Base-by-base conservation (phyloP, 2,329 filamentous ascomycete species). In the Fusarium gaditjirri region DNA sequence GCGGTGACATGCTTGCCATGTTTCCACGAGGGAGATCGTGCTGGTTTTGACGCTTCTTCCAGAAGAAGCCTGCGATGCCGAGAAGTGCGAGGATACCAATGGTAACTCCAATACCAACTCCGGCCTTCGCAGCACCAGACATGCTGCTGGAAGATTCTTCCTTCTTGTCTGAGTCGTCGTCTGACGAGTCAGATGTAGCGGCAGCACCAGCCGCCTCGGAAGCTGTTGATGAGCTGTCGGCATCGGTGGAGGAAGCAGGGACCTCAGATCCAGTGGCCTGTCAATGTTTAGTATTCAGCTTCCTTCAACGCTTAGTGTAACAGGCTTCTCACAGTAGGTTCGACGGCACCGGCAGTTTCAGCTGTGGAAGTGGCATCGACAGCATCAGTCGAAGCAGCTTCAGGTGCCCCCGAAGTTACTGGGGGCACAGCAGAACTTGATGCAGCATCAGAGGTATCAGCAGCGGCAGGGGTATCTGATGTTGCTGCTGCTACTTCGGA, bases 1-100 rank as follows among this genome's bases (percentile, higher is more conserved):
- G 87, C 25, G 85, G 82, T 1, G 86, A 88, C 64, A 89, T 88
- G 43, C 86, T 80, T 46, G 86, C 80, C 68, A 84, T 79, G 42
- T 76, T 78, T 61, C 75, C 67, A 17, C 75, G 70, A 25, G 70
- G 75, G 57, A 77, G 79, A 47, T 77, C 76, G 21, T 75, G 78
- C 63, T 85, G 69, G 35, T 61, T 68, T 68, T 68, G 70, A 52
- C 84, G 75, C 33, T 70, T 76, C 55, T 68, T 76, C 61, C 75
- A 64, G 27, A 77, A 76, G 60, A 80, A 85, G 49, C 83, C 73
- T 9, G 78, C 83, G 13, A 86, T 70, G 11, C 82, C 80, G 10
- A 79, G 75, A 47, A 84, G 70, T 25, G 82, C 82, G 16, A 86
- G 76, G 10, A 81, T 81, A n/a, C 77, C 84, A 19, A 82, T 82